Conservation (phyloP, 2,329 filamentous ascomycete genomes). For the Alternaria conjuncta region DNA sequence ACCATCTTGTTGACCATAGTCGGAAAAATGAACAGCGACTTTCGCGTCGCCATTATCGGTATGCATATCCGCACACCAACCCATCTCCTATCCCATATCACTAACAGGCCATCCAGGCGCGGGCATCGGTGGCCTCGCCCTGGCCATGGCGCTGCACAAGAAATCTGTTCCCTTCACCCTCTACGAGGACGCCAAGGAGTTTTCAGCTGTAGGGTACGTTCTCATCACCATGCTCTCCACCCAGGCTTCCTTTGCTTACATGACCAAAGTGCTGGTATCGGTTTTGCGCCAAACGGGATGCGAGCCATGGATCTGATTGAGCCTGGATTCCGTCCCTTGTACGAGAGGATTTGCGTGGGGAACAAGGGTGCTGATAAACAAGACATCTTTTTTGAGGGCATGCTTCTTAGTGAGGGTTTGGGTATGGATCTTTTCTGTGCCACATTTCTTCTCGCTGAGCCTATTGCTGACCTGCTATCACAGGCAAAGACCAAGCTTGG, state of each 20-base stretch:
- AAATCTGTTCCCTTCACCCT: background rate
- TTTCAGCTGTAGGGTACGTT: background rate
- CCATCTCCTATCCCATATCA: background rate
- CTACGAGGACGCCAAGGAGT: background rate
- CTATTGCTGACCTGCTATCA: background rate
- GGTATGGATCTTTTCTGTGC: background rate
- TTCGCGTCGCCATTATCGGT: background rate
- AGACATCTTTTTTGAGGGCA: background rate
- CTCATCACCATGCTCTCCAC: background rate
- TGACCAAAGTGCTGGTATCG: background rate
- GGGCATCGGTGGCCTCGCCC: background rate
- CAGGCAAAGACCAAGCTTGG: background rate
- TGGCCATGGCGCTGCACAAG: background rate
- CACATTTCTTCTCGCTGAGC: background rate
- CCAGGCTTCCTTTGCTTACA: background rate
- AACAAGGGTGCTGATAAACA: background rate
- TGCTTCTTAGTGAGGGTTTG: background rate
- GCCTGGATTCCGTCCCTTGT: background rate
- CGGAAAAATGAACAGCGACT: background rate
- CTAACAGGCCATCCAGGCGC: background rate
- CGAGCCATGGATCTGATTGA: background rate
- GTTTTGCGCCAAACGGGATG: background rate
- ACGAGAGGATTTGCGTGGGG: background rate
- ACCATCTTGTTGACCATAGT: background rate
- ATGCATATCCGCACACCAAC: background rate